Evolutionary conservation across 116 monocot genomes (phyloP), one percentile per base, ranked within the genome.

Genomic region (Trichopus zeylanicus): DNA sequence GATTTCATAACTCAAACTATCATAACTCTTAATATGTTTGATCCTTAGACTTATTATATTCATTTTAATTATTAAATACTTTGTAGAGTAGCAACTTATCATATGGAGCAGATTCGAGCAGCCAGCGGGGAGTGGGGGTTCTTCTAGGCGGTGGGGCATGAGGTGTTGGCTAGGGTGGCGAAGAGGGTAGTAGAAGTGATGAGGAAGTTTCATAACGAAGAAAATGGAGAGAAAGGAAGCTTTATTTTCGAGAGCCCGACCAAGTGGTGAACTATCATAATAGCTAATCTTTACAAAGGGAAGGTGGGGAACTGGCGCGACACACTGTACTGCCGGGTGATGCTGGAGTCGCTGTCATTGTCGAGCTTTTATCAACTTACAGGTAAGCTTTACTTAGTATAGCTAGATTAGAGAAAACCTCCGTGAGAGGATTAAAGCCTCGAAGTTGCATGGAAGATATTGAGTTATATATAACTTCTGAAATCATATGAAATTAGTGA

Each of bases 271-370:
- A 38, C 31, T 63, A 46, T 37, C 32, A 22, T 31, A 48, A 48
- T 49, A 74, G 61, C 61, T 74, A 67, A 74, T 27, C 48, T 74
- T 26, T 74, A 38, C 56, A 32, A 56, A 46, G 30, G 51, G 22
- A 33, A 31, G 0, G 23, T 39, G 15, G 58, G 58, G 7, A 72
- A 72, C 58, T 72, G 72, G 72, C 57, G 72, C 37, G 72, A 72
- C 52, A 59, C 72, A 13, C 19, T 65, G 18, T 49, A 23, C 38
- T 72, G 65, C 51, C 3, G 4, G n/a, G 58, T 72, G 63, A 39
- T 26, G 19, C 72, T 65, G 3, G 58, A 57, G 2, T 51, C 64
- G 19, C 64, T 58, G 13, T 2, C 32, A 1, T 48, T 35, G 18
- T 57, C 5, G 65, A 72, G 49, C 3, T 72, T 9, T 65, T 65